Evolutionary conservation across 1,139 yeast species (phyloP).

Genomic region (Taphrina confusa): DNA sequence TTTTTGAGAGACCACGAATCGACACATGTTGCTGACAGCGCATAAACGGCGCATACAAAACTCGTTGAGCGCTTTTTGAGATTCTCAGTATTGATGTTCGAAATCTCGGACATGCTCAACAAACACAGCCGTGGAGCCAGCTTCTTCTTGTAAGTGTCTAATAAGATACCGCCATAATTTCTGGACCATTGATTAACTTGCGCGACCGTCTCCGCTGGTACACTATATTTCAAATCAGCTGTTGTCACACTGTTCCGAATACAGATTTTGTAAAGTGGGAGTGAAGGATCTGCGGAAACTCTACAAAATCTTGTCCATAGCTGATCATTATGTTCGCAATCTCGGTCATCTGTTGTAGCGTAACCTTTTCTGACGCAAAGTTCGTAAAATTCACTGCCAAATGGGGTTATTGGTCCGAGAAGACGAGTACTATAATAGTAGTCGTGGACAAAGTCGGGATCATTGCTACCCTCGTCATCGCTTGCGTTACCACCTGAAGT

Average conservation of each 20-base stretch:
- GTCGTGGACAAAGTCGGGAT: not conserved
- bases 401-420: constrained; percentile 20
- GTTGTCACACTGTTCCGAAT: not conserved
- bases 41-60: constrained; percentile 19
- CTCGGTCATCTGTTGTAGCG: constrained; percentile 18
- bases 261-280: constrained; percentile 1
- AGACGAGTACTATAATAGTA: not conserved
- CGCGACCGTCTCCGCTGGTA: constrained; percentile 6
- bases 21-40: constrained; percentile 18
- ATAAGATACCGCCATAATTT: constrained; percentile 12
- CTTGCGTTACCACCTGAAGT: no score
- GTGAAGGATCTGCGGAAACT: not conserved
- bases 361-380: constrained; percentile 7
- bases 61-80: not conserved
- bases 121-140: constrained; percentile 12
- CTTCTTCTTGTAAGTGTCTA: constrained; percentile 3
- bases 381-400: constrained; percentile 16
- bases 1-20: constrained; percentile 17
- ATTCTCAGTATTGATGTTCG: not conserved
- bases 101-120: constrained; percentile 1
- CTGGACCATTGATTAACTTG: constrained; percentile 13
- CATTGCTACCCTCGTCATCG: not conserved
- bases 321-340: constrained; percentile 5
- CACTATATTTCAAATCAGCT: not conserved
- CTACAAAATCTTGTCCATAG: constrained; percentile 6